Percentiles rank a stretch among this genome's conserved stretches.
Conservation (phyloP, 768 basidiomycete genomes). For the Amanita rubescens region DNA sequence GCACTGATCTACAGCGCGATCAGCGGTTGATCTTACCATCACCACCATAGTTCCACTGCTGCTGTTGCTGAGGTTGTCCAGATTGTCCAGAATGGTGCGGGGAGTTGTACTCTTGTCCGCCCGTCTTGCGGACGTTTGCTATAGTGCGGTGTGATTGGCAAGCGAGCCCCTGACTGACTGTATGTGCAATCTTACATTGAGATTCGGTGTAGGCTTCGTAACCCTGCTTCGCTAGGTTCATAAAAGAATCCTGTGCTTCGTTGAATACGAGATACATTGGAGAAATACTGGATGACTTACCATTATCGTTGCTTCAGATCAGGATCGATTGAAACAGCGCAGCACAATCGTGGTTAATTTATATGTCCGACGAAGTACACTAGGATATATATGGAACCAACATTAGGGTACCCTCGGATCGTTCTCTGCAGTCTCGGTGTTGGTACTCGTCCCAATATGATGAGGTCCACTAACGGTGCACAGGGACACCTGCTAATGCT, state of each 20-base stretch:
- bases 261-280: background rate
- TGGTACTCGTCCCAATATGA: background rate
- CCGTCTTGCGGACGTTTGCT: constrained; percentile 48
- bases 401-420: background rate
- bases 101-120: constrained; percentile 57
- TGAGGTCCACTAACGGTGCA: background rate
- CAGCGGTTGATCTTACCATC: constrained; percentile 20
- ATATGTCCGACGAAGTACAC: background rate
- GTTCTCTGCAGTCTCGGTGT: background rate
- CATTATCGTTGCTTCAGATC: background rate
- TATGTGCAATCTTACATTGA: constrained; percentile 28
- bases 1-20: background rate
- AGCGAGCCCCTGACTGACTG: constrained; percentile 11
- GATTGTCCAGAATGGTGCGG: constrained; percentile 38
- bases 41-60: constrained; percentile 15
- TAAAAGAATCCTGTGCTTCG: constrained; percentile 47
- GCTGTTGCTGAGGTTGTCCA: constrained; percentile 3
- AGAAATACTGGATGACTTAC: background rate
- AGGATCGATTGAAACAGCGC: background rate
- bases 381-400: background rate
- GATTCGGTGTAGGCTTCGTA: constrained; percentile 45
- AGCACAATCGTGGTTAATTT: background rate
- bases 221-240: constrained; percentile 66
- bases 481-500: background rate
- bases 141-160: constrained; percentile 11